Conservation (phyloP, 495 filamentous ascomycete species). For the Sabuloglossum arenarium region DNA sequence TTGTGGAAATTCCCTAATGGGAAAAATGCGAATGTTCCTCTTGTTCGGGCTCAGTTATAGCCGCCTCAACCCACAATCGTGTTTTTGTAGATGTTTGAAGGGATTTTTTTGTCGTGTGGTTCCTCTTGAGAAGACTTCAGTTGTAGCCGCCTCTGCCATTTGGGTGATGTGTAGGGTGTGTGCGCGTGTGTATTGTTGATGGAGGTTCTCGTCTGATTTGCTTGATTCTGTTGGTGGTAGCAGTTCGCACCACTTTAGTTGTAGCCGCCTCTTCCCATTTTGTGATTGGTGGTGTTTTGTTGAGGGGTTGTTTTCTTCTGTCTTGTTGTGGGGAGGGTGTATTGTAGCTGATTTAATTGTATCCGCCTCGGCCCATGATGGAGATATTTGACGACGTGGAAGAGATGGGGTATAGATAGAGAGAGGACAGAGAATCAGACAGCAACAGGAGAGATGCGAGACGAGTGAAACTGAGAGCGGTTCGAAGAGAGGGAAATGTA, state of each 20-base stretch:
- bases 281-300: neutral
- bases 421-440: too few species aligned
- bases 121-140: neutral
- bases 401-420: neutral
- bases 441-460: neutral
- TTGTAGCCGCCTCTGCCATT: slow-evolving; percentile 4
- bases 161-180: too few species aligned
- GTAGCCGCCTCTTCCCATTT: slow-evolving; percentile 4
- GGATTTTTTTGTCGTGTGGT: neutral
- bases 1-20: neutral
- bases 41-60: slow-evolving; percentile 1
- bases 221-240: neutral
- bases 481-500: too few species aligned
- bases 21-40: too few species aligned
- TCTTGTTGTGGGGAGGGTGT: too few species aligned
- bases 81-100: too few species aligned
- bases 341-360: slow-evolving; percentile 20
- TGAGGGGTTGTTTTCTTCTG: neutral
- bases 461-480: neutral
- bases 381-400: slow-evolving; percentile 3
- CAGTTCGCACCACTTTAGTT: too few species aligned
- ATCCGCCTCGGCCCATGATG: slow-evolving; percentile 34
- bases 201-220: too few species aligned
- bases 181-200: too few species aligned
- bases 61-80: neutral